Evolutionary conservation across 306 rosid species (phyloP).

Genomic region (Corylus avellana): DNA sequence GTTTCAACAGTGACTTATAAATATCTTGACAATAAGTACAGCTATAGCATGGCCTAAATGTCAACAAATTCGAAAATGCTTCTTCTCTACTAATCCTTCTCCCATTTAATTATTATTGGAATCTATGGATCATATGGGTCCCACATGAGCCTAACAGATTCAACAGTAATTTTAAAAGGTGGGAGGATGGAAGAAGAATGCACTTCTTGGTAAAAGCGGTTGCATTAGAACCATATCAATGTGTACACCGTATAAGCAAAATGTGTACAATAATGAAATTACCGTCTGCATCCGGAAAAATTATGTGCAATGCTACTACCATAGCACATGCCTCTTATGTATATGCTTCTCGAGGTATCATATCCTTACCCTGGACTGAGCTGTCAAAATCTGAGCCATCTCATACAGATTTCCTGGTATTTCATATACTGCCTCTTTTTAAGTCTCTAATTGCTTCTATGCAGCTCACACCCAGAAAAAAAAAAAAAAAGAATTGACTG

Average conservation of each 20-base stretch:
- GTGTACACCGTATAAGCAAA: too few species aligned
- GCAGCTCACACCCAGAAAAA: slow-evolving; percentile 2
- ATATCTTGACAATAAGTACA: too few species aligned
- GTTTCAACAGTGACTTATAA: too few species aligned
- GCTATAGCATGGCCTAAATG: too few species aligned
- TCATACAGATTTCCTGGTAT: background rate
- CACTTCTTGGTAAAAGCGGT: too few species aligned
- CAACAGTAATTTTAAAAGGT: too few species aligned
- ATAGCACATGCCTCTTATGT: background rate
- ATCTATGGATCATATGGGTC: too few species aligned
- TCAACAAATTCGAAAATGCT: too few species aligned
- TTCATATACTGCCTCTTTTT: background rate
- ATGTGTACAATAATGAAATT: background rate
- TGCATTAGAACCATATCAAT: background rate
- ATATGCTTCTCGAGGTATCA: background rate
- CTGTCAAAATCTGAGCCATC: background rate
- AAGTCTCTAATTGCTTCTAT: background rate
- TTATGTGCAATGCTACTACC: background rate
- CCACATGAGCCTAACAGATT: too few species aligned
- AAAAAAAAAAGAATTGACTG: background rate
- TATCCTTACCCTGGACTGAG: background rate
- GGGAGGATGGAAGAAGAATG: too few species aligned
- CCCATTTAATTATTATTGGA: too few species aligned
- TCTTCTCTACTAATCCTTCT: too few species aligned
- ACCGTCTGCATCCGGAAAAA: background rate